Evolutionary conservation across 371 early-diverging fungal species (phyloP).

Genomic region (Apophysomyces trapeziformis): DNA sequence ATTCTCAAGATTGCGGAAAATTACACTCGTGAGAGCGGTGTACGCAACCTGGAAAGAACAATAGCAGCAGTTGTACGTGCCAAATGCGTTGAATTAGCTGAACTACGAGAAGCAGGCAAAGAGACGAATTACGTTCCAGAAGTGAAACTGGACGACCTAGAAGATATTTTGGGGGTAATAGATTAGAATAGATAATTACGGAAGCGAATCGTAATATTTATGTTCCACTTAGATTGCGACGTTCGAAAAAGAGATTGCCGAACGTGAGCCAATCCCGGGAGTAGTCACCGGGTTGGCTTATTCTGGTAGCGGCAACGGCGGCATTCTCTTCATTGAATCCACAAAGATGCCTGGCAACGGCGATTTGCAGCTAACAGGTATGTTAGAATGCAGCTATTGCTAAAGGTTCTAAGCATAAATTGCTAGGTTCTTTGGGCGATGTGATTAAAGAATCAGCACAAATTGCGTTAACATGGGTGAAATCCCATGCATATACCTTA

Average conservation of each 20-base stretch:
- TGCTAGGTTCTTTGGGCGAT: constrained; percentile 76
- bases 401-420: background rate
- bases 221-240: constrained; percentile 16
- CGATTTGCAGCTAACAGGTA: constrained; percentile 65
- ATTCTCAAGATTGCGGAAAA: constrained; percentile 65
- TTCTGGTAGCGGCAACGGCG: constrained; percentile 74
- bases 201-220: background rate
- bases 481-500: constrained; percentile 65
- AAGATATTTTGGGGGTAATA: constrained; percentile 68
- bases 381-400: background rate
- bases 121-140: constrained; percentile 32
- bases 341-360: constrained; percentile 79
- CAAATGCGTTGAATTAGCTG: constrained; percentile 73
- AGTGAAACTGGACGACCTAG: constrained; percentile 49
- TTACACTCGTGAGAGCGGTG: constrained; percentile 87
- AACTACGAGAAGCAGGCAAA: constrained; percentile 28
- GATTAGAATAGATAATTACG: background rate
- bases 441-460: constrained; percentile 89
- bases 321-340: constrained; percentile 81
- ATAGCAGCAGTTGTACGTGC: constrained; percentile 74
- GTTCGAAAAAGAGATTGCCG: constrained; percentile 64
- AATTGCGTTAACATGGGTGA: constrained; percentile 81
- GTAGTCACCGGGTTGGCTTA: constrained; percentile 87
- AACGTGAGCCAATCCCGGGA: constrained; percentile 68
- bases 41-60: constrained; percentile 77